These are phyloP conservation scores for Solanum chilense DNA, from an alignment of 257 asterid species.

Conservation along the genomic window DNA sequence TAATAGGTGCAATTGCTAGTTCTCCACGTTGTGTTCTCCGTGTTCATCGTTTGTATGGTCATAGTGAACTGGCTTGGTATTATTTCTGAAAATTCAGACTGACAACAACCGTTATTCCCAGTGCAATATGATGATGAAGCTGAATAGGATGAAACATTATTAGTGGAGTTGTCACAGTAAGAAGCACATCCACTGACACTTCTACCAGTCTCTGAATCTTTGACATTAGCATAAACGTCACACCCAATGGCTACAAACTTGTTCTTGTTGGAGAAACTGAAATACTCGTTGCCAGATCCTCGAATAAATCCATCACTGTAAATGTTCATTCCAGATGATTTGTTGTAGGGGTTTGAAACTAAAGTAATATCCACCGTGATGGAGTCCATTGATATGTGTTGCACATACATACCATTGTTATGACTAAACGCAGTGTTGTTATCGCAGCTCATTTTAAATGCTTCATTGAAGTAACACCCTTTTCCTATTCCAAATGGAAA, in stretches of 20 bases:
- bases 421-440: not conserved
- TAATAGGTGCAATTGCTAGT: not conserved
- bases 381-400: slow-evolving; percentile 3
- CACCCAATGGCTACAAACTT: slow-evolving; percentile 18
- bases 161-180: not conserved
- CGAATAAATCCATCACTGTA: not conserved
- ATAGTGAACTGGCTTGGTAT: not conserved
- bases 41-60: slow-evolving; percentile 1
- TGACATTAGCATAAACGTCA: slow-evolving; percentile 12
- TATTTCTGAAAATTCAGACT: not conserved
- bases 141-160: not conserved
- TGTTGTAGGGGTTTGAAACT: not conserved
- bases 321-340: slow-evolving; percentile 1
- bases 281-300: rapidly evolving
- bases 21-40: not conserved
- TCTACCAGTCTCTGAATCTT: not conserved
- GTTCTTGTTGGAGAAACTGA: slow-evolving; percentile 3
- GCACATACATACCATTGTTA: rapidly evolving
- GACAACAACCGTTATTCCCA: slow-evolving; percentile 15
- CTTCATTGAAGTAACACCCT: slow-evolving; percentile 12
- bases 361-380: not conserved
- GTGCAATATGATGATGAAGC: slow-evolving; percentile 4
- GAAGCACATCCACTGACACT: slow-evolving; percentile 10
- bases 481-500: slow-evolving; percentile 41
- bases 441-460: slow-evolving; percentile 10